Evolutionary conservation across 768 basidiomycete genomes (phyloP), one percentile per base, ranked within the genome.

Genomic region (Suillus paluster): DNA sequence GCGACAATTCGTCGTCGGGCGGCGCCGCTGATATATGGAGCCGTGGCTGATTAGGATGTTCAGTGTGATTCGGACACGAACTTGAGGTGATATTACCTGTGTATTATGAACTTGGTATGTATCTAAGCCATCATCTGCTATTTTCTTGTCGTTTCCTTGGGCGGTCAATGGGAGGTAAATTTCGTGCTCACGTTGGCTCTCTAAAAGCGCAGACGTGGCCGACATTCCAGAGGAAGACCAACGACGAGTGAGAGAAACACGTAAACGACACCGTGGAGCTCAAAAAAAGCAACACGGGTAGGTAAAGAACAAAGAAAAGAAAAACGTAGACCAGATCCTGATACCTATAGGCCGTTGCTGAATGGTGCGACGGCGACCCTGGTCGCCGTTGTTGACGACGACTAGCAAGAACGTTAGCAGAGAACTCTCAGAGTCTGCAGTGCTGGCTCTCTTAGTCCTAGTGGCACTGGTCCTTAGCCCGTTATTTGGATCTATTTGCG

Each of bases 111-210:
- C 71, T 49, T 76, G 58, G 48, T 27, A 75, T 62, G 77, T 66
- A 59, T 77, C 75, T 61, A 74, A 71, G 57, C 84, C 79, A 68
- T 84, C 82, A 64, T 86, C 81, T 58, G 82, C 80, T 42, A 83
- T 80, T 46, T 83, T 83, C 67, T 81, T 79, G 71, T 84, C 84
- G 73, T 80, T 80, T 73, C 76, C 80, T 77, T 74, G 82, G 56
- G 70, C 11, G 21, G 23, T 33, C 41, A 36, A 45, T 66, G 72
- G 67, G 53, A 73, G 73, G 65, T 60, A 56, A 44, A 70, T 65
- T 69, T 71, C 77, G 67, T 76, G 72, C 68, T 75, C 74, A 66
- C 73, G 73, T 74, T 69, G 80, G 74, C 61, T 80, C 78, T 66
- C 76, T 77, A 66, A 77, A 75, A 73, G 73, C 52, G 70, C 67